These are phyloP conservation scores for Leishmania tropica DNA, from an alignment of 208 protist genomes.

Conservation along the genomic window DNA sequence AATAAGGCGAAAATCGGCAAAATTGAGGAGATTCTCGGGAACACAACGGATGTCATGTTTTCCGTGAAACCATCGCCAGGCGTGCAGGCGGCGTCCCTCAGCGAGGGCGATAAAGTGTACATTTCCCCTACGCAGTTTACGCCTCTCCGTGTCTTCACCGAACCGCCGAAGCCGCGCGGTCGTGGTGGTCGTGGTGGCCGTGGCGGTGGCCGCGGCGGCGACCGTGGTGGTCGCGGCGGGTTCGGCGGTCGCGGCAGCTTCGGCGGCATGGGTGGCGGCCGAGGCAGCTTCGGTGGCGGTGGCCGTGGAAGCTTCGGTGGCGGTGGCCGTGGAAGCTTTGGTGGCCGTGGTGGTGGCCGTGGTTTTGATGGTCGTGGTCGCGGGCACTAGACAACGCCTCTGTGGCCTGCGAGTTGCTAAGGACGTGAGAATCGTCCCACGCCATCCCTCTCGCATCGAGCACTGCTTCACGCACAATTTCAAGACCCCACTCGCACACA, in stretches of 20 bases:
- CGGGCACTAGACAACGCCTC: slow-evolving; percentile 25
- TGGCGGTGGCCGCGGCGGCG: slow-evolving; percentile 32
- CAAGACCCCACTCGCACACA: neutral
- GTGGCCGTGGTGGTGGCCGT: slow-evolving; percentile 40
- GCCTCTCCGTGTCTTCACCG: slow-evolving; percentile 84
- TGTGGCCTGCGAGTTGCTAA: neutral
- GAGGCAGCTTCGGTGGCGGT: slow-evolving; percentile 24
- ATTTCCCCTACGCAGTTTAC: slow-evolving; percentile 89
- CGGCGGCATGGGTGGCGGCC: slow-evolving; percentile 50
- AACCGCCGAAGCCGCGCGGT: slow-evolving; percentile 85
- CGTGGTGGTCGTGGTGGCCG: slow-evolving; percentile 75
- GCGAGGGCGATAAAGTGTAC: slow-evolving; percentile 84
- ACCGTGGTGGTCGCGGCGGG: slow-evolving; percentile 40
- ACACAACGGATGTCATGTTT: slow-evolving; percentile 89
- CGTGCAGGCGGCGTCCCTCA: slow-evolving; percentile 82
- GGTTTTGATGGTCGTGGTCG: slow-evolving; percentile 33
- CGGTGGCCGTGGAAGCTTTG: slow-evolving; percentile 25
- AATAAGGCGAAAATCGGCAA: slow-evolving; percentile 94
- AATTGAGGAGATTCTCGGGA: slow-evolving; percentile 92
- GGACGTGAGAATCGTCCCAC: neutral
- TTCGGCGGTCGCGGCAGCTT: slow-evolving; percentile 35
- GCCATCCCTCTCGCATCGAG: no score
- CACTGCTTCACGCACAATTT: slow-evolving; percentile 23
- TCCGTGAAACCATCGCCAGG: slow-evolving; percentile 90
- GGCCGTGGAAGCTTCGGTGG: slow-evolving; percentile 24